Evolutionary conservation across 2,329 filamentous ascomycete species (phyloP), one percentile per base, ranked within the genome.

Genomic region (Cladophialophora bantiana): DNA sequence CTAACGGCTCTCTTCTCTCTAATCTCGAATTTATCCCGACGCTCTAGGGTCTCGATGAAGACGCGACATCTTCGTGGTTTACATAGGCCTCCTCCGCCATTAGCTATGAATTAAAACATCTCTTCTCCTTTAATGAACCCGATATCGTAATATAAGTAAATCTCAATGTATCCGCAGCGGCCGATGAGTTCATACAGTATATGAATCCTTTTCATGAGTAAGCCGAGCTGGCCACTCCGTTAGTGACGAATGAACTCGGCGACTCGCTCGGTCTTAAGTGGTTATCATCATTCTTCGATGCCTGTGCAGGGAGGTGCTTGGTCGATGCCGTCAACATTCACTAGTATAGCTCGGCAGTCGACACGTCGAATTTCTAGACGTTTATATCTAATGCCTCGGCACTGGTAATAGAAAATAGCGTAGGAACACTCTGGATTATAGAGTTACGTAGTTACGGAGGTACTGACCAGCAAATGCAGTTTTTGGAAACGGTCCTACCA

Each of bases 111-210:
- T 74, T 72, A 69, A 70, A 66, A 34, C 75, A 79, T 67, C 73
- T 82, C 59, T 70, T 82, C 59, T 79, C 77, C 48, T 82, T 82
- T 75, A 82, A 82, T 72, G 80, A 82, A 71, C 80, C 80, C 50
- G 80, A 82, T 70, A 72, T 73, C 18, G 7, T 70, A 62, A 68
- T 66, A 4, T 78, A 81, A 71, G 73, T 79, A 54, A 70, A 71
- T 68, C 78, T 81, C 75, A 67, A 69, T 54, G 73, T 76, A 31
- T 54, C 71, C n/a, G 74, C 77, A 13, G 79, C 79, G 48, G 78
- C 75, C 40, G 53, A 57, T 18, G 73, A 73, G 66, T 80, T 78
- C 72, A 71, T 74, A 68, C 64, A 75, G 48, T 77, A 79, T 72
- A 79, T 81, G 72, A 77, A 76, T 38, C 77, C 7, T n/a, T 77